Conservation (phyloP, 306 rosid species). For the Acacia melanoxylon region DNA sequence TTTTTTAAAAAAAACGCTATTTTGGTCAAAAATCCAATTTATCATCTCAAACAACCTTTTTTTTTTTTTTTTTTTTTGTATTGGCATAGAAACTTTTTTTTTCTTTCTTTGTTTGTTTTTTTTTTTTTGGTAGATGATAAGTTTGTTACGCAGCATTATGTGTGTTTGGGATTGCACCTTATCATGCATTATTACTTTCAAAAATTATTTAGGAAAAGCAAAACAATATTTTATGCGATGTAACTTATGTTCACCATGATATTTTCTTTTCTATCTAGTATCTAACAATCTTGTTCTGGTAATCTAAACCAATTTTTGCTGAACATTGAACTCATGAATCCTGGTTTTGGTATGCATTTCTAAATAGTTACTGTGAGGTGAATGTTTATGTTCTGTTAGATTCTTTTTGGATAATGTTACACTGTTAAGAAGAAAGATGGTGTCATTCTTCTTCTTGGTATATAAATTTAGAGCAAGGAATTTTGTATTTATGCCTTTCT, state of each 20-base stretch:
- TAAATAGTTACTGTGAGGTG: not conserved
- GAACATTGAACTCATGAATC: not conserved
- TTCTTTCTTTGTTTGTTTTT: too few species aligned
- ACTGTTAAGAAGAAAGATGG: not conserved
- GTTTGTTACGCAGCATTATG: not conserved
- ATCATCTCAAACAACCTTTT: not conserved
- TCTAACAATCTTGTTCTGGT: not conserved
- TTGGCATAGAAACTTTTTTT: not conserved
- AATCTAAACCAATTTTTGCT: not conserved
- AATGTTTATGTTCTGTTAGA: too few species aligned
- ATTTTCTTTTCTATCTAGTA: not conserved
- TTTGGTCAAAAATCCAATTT: too few species aligned
- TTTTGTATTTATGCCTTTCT: not conserved
- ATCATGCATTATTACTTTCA: not conserved
- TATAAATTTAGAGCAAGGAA: not conserved
- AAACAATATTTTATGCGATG: conserved; percentile 19
- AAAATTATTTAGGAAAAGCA: not conserved
- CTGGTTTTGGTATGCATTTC: not conserved
- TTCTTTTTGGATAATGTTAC: not conserved
- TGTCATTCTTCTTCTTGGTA: not conserved
- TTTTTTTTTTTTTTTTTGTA: not conserved
- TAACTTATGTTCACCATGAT: not conserved
- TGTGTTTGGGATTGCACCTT: not conserved
- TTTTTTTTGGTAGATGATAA: not conserved
- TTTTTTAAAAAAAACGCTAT: too few species aligned